Base-by-base conservation (phyloP, 164 flowering plant species). In the Euptelea pleiosperma region DNA sequence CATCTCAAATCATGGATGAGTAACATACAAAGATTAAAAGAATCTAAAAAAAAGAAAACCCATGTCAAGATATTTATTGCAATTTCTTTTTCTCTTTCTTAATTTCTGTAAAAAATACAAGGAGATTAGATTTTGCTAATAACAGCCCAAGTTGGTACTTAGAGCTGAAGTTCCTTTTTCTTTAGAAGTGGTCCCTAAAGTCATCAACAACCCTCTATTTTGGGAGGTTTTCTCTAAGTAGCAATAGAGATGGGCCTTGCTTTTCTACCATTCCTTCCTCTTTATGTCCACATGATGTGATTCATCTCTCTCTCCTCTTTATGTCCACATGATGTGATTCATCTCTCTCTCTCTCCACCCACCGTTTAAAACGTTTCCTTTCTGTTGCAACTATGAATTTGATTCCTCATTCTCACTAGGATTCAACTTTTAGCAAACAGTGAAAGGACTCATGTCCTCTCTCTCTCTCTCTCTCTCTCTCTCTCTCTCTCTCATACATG, bases 291-390 rank as follows among this genome's bases (percentile, higher is more conserved):
- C 47, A 42, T 67, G 62, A 51, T 46, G 55, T 42, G 44, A 45
- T 49, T 69, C 52, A 50, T 57, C 46, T 64, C 40, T 55, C 61
- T n/a, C n/a, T n/a, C n/a, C n/a, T n/a, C n/a, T n/a, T n/a, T n/a
- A n/a, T n/a, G n/a, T n/a, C n/a, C n/a, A n/a, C n/a, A n/a, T n/a
- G n/a, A n/a, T n/a, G n/a, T n/a, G n/a, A n/a, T n/a, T n/a, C n/a
- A n/a, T n/a, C n/a, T n/a, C n/a, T n/a, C n/a, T n/a, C 31, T 44
- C 39, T 59, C 50, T 50, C 57, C 25, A 36, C n/a, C 21, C 48
- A 22, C 47, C 12, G n/a, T 51, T 55, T 56, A 9, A 51, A 50
- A 37, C 45, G 28, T 50, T 12, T 33, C 26, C 12, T 30, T 24
- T 16, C 25, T 57, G 25, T 44, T 43, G 53, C 54, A 44, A 36